Evolutionary conservation across 116 monocot species (phyloP).

Genomic region (Thalassia testudinum): DNA sequence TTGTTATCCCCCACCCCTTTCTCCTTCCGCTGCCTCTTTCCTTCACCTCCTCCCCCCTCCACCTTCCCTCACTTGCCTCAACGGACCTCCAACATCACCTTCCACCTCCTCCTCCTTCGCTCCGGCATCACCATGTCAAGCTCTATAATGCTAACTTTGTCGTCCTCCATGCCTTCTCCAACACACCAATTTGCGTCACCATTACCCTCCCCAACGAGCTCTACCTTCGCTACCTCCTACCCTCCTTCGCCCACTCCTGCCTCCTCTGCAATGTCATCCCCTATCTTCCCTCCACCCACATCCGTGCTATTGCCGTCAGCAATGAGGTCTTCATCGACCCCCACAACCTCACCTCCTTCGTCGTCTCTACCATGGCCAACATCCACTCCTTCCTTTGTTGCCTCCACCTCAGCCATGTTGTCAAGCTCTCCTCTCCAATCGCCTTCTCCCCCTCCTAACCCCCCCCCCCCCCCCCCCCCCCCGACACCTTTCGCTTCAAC

Average conservation of each 20-base stretch:
- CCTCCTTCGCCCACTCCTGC: slow-evolving; percentile 14
- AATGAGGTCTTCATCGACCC: slow-evolving; percentile 15
- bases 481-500: slow-evolving; percentile 11
- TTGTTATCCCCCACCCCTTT: background rate
- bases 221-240: background rate
- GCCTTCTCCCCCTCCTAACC: slow-evolving; percentile 14
- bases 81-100: background rate
- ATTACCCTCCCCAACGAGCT: slow-evolving; percentile 22
- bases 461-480: slow-evolving; percentile 11
- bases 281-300: slow-evolving; percentile 10
- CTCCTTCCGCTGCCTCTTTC: background rate
- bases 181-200: slow-evolving; percentile 6
- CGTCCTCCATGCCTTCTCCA: slow-evolving; percentile 11
- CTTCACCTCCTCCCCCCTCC: too few species aligned
- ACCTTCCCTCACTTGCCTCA: too few species aligned
- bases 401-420: slow-evolving; percentile 5
- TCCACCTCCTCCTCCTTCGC: slow-evolving; percentile 10
- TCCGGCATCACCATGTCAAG: slow-evolving; percentile 6
- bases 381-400: slow-evolving; percentile 8
- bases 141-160: slow-evolving; percentile 14
- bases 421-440: slow-evolving; percentile 16
- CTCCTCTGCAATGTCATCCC: slow-evolving; percentile 11
- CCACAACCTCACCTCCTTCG: slow-evolving; percentile 8
- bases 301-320: slow-evolving; percentile 18
- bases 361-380: slow-evolving; percentile 17